Evolutionary conservation across 495 filamentous ascomycete species (phyloP), one percentile per base, ranked within the genome.

Genomic region (Neurospora sp.): DNA sequence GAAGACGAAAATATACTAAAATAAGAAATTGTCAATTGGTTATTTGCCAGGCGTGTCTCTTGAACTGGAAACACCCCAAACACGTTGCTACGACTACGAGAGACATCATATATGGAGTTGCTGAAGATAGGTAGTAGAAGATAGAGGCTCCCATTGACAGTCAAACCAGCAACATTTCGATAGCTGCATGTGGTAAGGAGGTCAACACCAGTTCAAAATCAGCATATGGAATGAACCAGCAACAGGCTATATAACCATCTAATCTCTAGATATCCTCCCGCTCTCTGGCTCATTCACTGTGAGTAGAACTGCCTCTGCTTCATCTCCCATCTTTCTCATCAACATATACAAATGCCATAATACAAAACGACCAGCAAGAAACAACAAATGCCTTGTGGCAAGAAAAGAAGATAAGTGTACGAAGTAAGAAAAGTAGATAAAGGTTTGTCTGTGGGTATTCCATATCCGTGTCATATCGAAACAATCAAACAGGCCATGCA

Each of bases 371-470:
- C 54, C 54, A 31, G 23, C 23, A 62, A 62, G 27, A 31, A 62
- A 35, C 2, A 62, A 62, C 5, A 62, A 62, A 2, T 31, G 54
- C 54, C 54, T 16, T 62, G 54, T 6, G 54, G 54, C 54, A 31
- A 35, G 12, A 31, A 35, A 35, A 76, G 73, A 76, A 77, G 74
- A 49, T 49, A 72, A 70, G 8, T 62, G 54, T 35, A 62, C 2
- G 54, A 35, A 73, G 70, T 14, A 66, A 42, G 39, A 40, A 69
- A 49, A 71, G 66, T 39, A 20, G 39, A 72, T 23, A 38, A 49
- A 60, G 70, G 27, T 20, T 74, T 27, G 46, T 54, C 46, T 75
- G 31, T 35, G 77, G 77, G 76, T 77, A 78, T 78, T 79, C 74
- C 74, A 73, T 72, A 75, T 69, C 75, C 73, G 70, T 9, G 49